Evolutionary conservation across 495 filamentous ascomycete genomes (phyloP), one percentile per base, ranked within the genome.

Genomic region (Penicillium herquei): DNA sequence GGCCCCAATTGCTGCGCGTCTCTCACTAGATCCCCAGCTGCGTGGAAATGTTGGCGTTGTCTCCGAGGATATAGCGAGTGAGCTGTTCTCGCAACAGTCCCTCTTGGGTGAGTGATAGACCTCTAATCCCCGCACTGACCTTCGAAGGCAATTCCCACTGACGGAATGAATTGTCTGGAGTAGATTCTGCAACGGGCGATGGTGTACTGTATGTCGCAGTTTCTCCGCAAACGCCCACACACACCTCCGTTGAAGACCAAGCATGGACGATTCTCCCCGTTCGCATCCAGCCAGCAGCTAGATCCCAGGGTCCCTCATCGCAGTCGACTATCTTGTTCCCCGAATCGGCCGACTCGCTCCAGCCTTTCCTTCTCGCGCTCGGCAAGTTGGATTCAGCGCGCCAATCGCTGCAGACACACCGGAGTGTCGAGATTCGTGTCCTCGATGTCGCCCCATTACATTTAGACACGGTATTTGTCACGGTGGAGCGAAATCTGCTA

Each of bases 231-330:
- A 75, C 84, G 4, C 88, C 92, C 10, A 78, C 77, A 44, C 74
- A 81, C 41, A 64, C 65, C 26, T 65, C 84, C 2, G 77, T 87
- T 41, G 82, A 89, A 69, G 80, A 84, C 42, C 78, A 80, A 26
- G 74, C 78, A 12, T 98, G 94, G 94, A 90, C 90, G 0, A 81
- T 97, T 45, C 81, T 98, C 31, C 90, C 93, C 11, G 86, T 96
- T 35, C 80, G 67, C 31, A 63, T 64, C 6, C 84, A 88, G 52
- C 85, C 84, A 0, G 87, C 88, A 5, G 76, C 90, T 18, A 83
- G 88, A 49, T 89, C 94, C 56, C 87, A 91, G 34, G 76, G 83
- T 9, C 86, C 89, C 6, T 78, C 88, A 35, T 87, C 89, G 9
- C 84, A 88, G 52, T 89, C 84, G 2, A 93, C 90, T 2, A 77